phyloP scores from a whole-genome alignment of 352 stramenopile species.

The Phytophthora cryptogea region DNA sequence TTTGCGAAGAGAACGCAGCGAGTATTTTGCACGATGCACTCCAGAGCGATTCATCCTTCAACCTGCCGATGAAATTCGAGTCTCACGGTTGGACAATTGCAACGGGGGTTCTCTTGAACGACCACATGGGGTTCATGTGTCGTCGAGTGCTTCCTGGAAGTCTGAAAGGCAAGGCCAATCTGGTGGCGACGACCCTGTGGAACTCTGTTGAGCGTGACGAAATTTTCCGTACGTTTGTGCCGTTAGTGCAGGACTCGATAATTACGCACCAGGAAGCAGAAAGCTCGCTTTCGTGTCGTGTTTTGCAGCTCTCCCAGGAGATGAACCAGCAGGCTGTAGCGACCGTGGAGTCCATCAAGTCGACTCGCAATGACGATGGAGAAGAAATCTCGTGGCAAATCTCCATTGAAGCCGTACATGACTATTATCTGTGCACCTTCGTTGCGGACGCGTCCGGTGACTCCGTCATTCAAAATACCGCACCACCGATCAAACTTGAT shows the following conservation, averaged over 20 bases:
- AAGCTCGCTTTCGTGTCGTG: slow-evolving; percentile 36
- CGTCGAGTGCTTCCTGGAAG: slow-evolving; percentile 35
- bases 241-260: slow-evolving; percentile 53
- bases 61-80: slow-evolving; percentile 43
- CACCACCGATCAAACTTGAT: slow-evolving; percentile 25
- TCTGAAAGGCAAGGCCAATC: slow-evolving; percentile 13
- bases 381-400: slow-evolving; percentile 48
- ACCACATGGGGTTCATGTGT: slow-evolving; percentile 52
- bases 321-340: slow-evolving; percentile 33
- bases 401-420: slow-evolving; percentile 52
- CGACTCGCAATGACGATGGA: slow-evolving; percentile 17
- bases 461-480: slow-evolving; percentile 17
- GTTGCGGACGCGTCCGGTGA: slow-evolving; percentile 32
- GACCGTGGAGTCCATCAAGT: slow-evolving; percentile 52
- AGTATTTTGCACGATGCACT: slow-evolving; percentile 42
- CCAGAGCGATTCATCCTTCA: slow-evolving; percentile 10
- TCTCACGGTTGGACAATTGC: slow-evolving; percentile 55
- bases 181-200: slow-evolving; percentile 56
- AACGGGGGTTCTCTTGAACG: slow-evolving; percentile 40
- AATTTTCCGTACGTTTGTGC: slow-evolving; percentile 64
- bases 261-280: slow-evolving; percentile 35
- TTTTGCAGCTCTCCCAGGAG: slow-evolving; percentile 41
- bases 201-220: slow-evolving; percentile 57
- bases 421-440: slow-evolving; percentile 57
- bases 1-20: slow-evolving; percentile 38